Conservation (phyloP, 768 basidiomycete species). For the Pisolithus microcarpus region DNA sequence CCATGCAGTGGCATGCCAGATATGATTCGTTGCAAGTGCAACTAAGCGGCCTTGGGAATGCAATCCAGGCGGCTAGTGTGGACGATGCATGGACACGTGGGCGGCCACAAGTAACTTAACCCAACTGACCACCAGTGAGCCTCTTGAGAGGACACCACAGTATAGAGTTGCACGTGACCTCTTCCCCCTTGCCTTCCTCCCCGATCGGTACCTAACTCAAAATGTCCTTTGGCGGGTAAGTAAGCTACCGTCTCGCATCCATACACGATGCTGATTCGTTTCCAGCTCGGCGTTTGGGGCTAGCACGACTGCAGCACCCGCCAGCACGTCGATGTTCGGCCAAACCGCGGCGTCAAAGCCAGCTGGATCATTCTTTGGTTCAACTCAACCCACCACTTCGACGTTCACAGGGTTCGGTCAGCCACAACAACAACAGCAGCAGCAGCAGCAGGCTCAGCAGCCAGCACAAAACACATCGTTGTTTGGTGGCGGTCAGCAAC, state of each 20-base stretch:
- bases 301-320: slow-evolving; percentile 23
- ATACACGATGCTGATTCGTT: neutral
- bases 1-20: neutral
- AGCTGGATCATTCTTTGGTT: slow-evolving; percentile 33
- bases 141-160: too few relatives aligned
- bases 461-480: slow-evolving; percentile 15
- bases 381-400: slow-evolving; percentile 21
- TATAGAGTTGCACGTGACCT: neutral
- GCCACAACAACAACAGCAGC: slow-evolving; percentile 4
- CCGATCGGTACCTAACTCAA: neutral
- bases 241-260: slow-evolving; percentile 4
- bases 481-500: slow-evolving; percentile 17
- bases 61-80: too few relatives aligned
- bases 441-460: slow-evolving; percentile 17
- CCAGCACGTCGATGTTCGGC: slow-evolving; percentile 22
- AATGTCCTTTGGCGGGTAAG: slow-evolving; percentile 16
- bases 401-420: slow-evolving; percentile 18
- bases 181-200: neutral
- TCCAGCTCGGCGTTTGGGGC: slow-evolving; percentile 34
- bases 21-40: too few relatives aligned
- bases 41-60: neutral
- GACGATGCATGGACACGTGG: too few relatives aligned
- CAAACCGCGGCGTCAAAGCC: slow-evolving; percentile 23
- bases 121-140: too few relatives aligned
- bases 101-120: too few relatives aligned